Evolutionary conservation across 2,329 filamentous ascomycete genomes (phyloP).

Genomic region (Aspergillus ruber): DNA sequence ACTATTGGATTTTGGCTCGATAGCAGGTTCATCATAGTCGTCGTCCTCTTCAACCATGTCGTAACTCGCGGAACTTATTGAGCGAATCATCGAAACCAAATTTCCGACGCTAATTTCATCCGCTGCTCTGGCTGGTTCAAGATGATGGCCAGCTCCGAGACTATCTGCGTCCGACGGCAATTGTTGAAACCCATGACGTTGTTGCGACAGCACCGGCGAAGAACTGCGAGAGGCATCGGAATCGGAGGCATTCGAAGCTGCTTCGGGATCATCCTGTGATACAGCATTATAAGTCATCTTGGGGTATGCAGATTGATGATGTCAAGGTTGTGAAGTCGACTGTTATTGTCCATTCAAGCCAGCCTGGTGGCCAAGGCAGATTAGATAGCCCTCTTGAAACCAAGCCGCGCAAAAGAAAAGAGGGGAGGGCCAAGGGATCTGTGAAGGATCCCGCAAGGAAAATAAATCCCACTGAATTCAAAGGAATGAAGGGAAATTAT

Average conservation of each 20-base stretch:
- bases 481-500: no score
- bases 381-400: no score
- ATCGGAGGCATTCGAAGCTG: slow-evolving; percentile 29
- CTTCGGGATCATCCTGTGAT: slow-evolving; percentile 35
- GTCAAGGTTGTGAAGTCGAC: background rate
- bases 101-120: slow-evolving; percentile 18
- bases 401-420: no score
- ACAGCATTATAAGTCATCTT: slow-evolving; percentile 41
- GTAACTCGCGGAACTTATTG: slow-evolving; percentile 35
- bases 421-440: no score
- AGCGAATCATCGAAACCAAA: slow-evolving; percentile 31
- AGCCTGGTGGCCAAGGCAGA: no score
- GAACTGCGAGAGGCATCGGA: slow-evolving; percentile 29
- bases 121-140: slow-evolving; percentile 22
- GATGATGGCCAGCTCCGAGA: slow-evolving; percentile 20
- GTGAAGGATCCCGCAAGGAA: no score
- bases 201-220: slow-evolving; percentile 18
- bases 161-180: slow-evolving; percentile 27
- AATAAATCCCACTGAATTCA: no score
- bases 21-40: slow-evolving; percentile 37
- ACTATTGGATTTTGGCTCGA: slow-evolving; percentile 16
- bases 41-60: slow-evolving; percentile 44
- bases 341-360: no score
- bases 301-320: slow-evolving; percentile 2
- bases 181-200: slow-evolving; percentile 20